These are phyloP conservation scores for Xylariaceae sp. DNA, from an alignment of 2,329 filamentous ascomycete species.

Conservation along the genomic window DNA sequence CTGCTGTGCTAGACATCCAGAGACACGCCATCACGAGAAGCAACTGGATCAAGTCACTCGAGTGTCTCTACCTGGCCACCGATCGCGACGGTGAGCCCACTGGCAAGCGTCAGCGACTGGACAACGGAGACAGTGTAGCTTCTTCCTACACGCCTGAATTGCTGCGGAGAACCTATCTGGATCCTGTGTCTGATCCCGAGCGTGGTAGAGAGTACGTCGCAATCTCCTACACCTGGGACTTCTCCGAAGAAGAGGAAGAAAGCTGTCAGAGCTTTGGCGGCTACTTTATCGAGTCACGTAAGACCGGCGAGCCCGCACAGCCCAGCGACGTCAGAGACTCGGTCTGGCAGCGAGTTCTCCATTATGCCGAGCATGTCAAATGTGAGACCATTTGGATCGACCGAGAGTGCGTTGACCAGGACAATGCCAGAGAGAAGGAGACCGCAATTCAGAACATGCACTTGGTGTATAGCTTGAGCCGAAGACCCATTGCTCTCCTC, in stretches of 20 bases:
- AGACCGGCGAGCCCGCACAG: slow-evolving; percentile 30
- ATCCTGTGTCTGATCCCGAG: slow-evolving; percentile 33
- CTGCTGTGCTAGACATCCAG: slow-evolving; percentile 36
- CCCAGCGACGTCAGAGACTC: slow-evolving; percentile 37
- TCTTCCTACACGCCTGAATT: slow-evolving; percentile 25
- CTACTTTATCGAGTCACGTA: slow-evolving; percentile 37
- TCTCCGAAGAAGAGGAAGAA: slow-evolving; percentile 35
- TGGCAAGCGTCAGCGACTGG: slow-evolving; percentile 37
- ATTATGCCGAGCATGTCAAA: slow-evolving; percentile 34
- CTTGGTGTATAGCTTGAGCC: slow-evolving; percentile 39
- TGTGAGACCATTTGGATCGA: slow-evolving; percentile 42
- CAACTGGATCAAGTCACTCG: slow-evolving; percentile 40
- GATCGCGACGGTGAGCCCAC: slow-evolving; percentile 30
- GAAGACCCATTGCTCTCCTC: slow-evolving; percentile 38
- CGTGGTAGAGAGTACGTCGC: slow-evolving; percentile 37
- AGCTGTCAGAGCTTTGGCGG: slow-evolving; percentile 22
- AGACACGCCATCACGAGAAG: slow-evolving; percentile 33
- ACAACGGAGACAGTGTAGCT: slow-evolving; percentile 31
- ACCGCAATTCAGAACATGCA: slow-evolving; percentile 43
- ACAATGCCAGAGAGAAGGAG: slow-evolving; percentile 36
- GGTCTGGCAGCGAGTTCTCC: slow-evolving; percentile 37
- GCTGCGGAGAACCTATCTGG: slow-evolving; percentile 34
- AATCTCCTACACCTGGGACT: slow-evolving; percentile 41
- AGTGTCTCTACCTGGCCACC: slow-evolving; percentile 36
- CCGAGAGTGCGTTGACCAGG: slow-evolving; percentile 40